Base-by-base conservation (phyloP, 2,329 filamentous ascomycete genomes). In the Colletotrichum navitas region DNA sequence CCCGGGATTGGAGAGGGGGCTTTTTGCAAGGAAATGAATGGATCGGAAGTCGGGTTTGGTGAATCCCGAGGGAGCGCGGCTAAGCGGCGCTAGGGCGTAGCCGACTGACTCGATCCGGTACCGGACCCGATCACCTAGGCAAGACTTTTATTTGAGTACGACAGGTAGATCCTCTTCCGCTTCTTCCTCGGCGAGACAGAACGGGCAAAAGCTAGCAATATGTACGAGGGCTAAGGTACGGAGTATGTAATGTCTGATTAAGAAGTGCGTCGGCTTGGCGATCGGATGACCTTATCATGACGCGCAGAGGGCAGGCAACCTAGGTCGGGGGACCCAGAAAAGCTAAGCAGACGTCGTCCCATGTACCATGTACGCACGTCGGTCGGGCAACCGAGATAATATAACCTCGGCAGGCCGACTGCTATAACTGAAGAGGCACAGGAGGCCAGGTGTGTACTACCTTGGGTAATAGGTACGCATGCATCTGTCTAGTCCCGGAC, bases 21-120 rank as follows among this genome's bases (percentile, higher is more conserved):
- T n/a, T 24, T 36, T 47, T 32, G 47, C 6, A 61, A 55, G 66
- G 54, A 68, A 68, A 68, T 68, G 59, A 56, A 41, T 18, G 59
- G 56, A 58, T 21, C 69, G 69, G 69, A 60, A 68, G 68, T 71
- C 69, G 69, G 69, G 58, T 10, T 63, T 68, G 7, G 32, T 47
- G 59, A 68, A 71, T 24, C 59, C 69, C 69, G 69, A 71, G 52
- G 45, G n/a, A 24, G 29, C 43, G 32, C n/a, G 14, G 32, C n/a
- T 52, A 71, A 68, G 56, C 47, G 47, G 49, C 24, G 59, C 18
- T 52, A 49, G 61, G 8, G 34, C 18, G 14, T 6, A 21, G 36
- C 51, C 59, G 59, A 54, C 43, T 71, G 69, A 71, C 69, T 71
- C 69, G 54, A 64, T 52, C 65, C 18, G 52, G 59, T 34, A 49